A percentile compares a stretch with the other conserved stretches of the same genome.
Conservation (phyloP, 768 basidiomycete genomes). For the Suillus bovinus region DNA sequence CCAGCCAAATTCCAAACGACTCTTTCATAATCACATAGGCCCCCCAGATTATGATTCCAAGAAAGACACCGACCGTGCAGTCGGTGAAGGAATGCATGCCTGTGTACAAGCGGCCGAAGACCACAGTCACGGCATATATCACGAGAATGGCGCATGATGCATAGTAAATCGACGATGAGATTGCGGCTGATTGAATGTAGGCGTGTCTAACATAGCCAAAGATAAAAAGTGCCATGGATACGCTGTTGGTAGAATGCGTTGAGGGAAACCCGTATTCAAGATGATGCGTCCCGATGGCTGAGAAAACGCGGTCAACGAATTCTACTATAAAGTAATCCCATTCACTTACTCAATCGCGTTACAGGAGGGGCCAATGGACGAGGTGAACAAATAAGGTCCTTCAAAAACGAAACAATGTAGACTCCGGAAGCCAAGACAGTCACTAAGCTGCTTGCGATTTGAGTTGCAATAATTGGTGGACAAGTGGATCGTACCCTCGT, state of each 20-base stretch:
- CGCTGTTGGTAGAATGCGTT: conserved; percentile 89
- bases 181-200: conserved; percentile 34
- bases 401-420: conserved; percentile 83
- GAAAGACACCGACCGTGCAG: conserved; percentile 57
- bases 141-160: conserved; percentile 45
- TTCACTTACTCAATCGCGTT: conserved; percentile 73
- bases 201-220: conserved; percentile 59
- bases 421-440: conserved; percentile 77
- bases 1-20: conserved; percentile 45
- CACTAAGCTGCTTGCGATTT: conserved; percentile 48
- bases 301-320: conserved; percentile 2
- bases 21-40: conserved; percentile 36
- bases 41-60: conserved; percentile 71
- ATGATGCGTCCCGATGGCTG: conserved; percentile 78
- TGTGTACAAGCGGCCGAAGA: conserved; percentile 80
- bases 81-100: conserved; percentile 90
- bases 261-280: conserved; percentile 96
- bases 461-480: conserved; percentile 17
- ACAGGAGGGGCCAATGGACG: conserved; percentile 91
- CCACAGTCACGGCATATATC: conserved; percentile 68
- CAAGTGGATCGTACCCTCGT: conserved; percentile 50
- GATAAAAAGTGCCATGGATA: conserved; percentile 87
- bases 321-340: not conserved
- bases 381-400: conserved; percentile 89
- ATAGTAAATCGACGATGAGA: conserved; percentile 49